Percentiles rank a stretch among this genome's conserved stretches.
These are phyloP conservation scores for Blastomyces silverae DNA, from an alignment of 2,329 filamentous ascomycete species.

Conservation along the genomic window DNA sequence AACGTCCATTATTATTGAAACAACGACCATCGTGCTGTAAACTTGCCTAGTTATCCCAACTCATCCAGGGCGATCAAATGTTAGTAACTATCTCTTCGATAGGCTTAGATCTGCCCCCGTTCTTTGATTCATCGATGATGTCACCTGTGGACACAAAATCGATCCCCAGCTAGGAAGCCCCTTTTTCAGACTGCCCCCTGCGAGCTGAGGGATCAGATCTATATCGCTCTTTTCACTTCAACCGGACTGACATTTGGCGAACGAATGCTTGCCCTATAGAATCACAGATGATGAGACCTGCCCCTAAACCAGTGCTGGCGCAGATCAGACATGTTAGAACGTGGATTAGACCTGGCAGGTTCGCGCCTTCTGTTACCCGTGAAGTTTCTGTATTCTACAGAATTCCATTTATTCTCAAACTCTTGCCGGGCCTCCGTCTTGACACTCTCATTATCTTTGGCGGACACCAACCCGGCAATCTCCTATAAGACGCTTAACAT, in stretches of 20 bases:
- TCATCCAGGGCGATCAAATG: too few species aligned
- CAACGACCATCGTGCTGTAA: too few species aligned
- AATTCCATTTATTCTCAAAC: constrained; percentile 19
- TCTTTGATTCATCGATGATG: too few species aligned
- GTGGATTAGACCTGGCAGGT: neutral
- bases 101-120: too few species aligned
- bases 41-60: too few species aligned
- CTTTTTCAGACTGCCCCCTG: constrained; percentile 15
- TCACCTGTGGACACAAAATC: neutral
- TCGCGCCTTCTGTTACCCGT: too few species aligned
- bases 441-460: constrained; percentile 21
- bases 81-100: too few species aligned
- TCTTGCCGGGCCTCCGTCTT: constrained; percentile 20
- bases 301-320: too few species aligned
- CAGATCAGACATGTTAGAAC: constrained; percentile 21
- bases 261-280: too few species aligned
- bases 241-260: constrained; percentile 18
- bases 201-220: constrained; percentile 20
- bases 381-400: constrained; percentile 14
- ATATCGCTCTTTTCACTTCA: constrained; percentile 18
- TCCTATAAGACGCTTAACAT: constrained; percentile 20
- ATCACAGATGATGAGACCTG: too few species aligned
- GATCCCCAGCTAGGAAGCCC: neutral
- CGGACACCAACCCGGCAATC: constrained; percentile 9
- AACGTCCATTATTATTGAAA: too few species aligned